Conservation (phyloP, 805 yeast species). For the Lipomyces anomalus region DNA sequence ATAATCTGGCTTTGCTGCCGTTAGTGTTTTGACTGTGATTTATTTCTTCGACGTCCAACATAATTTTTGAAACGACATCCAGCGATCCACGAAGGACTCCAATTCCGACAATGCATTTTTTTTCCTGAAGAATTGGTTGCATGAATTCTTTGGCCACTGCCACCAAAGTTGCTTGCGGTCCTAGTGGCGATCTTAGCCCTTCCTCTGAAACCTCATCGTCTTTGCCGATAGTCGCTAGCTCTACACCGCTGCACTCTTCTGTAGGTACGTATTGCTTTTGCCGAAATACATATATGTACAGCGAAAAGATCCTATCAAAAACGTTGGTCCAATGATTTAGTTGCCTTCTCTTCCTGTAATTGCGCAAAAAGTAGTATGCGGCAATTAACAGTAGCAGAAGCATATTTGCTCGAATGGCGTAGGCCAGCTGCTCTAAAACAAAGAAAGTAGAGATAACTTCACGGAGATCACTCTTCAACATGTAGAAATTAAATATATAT, state of each 20-base stretch:
- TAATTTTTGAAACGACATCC: not conserved
- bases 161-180: not conserved
- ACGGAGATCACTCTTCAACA: not conserved
- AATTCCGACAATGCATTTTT: not conserved
- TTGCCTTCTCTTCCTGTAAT: too few relatives aligned
- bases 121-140: not conserved
- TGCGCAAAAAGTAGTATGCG: not conserved
- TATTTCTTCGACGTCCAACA: too few relatives aligned
- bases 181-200: too few relatives aligned
- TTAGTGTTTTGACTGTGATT: too few relatives aligned
- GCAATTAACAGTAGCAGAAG: not conserved
- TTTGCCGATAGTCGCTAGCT: too few relatives aligned
- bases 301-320: too few relatives aligned
- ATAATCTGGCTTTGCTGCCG: too few relatives aligned
- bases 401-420: not conserved
- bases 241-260: too few relatives aligned
- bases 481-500: not conserved
- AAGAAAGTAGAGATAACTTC: not conserved
- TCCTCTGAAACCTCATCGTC: too few relatives aligned
- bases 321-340: too few relatives aligned
- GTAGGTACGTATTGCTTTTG: too few relatives aligned
- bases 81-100: not conserved
- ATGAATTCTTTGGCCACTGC: not conserved
- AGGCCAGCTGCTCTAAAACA: not conserved
- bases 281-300: too few relatives aligned